Evolutionary conservation across 345 rosid species (phyloP).

Genomic region (Acer campestre): DNA sequence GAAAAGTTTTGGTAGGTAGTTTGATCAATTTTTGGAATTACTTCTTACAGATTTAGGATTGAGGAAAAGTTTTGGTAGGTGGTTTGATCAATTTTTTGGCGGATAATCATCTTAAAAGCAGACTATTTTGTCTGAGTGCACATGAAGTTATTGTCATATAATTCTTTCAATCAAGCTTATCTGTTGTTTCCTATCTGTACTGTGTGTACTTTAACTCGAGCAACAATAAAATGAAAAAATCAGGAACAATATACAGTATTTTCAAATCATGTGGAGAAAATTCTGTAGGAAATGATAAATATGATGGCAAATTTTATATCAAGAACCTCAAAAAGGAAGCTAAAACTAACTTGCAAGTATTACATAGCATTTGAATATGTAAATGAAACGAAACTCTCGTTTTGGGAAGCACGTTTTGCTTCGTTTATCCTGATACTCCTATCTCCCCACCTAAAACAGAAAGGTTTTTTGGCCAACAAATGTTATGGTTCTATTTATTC

Average conservation of each 20-base stretch:
- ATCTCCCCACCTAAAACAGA: background rate
- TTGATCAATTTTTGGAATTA: background rate
- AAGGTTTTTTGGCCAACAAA: background rate
- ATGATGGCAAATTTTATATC: background rate
- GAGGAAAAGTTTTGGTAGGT: slow-evolving; percentile 8
- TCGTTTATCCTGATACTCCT: background rate
- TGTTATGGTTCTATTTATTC: slow-evolving; percentile 36
- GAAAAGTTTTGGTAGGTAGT: slow-evolving; percentile 9
- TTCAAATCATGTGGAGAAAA: background rate
- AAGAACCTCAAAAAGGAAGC: slow-evolving; percentile 4
- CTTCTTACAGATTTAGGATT: background rate
- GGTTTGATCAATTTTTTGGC: background rate
- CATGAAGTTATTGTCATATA: background rate
- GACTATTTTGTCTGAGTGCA: background rate
- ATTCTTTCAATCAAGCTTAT: background rate
- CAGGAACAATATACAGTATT: background rate
- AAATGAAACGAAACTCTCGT: background rate
- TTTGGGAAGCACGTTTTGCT: background rate
- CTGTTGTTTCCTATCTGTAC: background rate
- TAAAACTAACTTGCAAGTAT: background rate
- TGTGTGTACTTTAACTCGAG: background rate
- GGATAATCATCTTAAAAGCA: background rate
- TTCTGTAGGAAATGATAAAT: background rate
- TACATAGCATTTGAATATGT: background rate
- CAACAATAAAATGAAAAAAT: background rate